phyloP scores from a whole-genome alignment of 805 yeast genomes.

The Candida chauliodis region DNA sequence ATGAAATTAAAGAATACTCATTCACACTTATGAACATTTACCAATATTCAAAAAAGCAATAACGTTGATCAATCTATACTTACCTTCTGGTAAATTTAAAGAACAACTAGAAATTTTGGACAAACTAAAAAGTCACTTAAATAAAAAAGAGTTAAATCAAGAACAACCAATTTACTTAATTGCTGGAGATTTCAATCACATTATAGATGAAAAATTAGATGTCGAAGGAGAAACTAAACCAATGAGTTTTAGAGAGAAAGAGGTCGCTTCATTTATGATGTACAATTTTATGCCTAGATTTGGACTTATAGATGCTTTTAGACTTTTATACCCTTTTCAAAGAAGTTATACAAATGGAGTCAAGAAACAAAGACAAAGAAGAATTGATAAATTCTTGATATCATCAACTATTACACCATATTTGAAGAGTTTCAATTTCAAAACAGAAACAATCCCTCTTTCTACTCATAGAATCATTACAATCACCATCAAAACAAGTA shows the following conservation, averaged over 20 bases:
- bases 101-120: not conserved
- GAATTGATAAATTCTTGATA: not conserved
- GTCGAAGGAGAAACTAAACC: not conserved
- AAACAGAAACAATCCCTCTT: not conserved
- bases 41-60: not conserved
- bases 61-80: not conserved
- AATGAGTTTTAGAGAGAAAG: not conserved
- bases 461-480: not conserved
- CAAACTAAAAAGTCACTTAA: not conserved
- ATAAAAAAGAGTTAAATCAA: not conserved
- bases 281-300: not conserved
- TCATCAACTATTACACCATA: not conserved
- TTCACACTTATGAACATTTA: too few relatives aligned
- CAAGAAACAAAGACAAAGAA: not conserved
- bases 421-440: not conserved
- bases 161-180: not conserved
- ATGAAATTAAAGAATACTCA: too few relatives aligned
- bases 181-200: conserved; percentile 1
- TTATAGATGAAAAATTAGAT: not conserved
- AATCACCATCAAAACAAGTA: not conserved
- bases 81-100: not conserved
- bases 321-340: not conserved
- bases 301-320: not conserved
- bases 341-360: not conserved
- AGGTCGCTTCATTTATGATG: not conserved